Conservation (phyloP, 306 rosid species). For the Quercus variabilis region DNA sequence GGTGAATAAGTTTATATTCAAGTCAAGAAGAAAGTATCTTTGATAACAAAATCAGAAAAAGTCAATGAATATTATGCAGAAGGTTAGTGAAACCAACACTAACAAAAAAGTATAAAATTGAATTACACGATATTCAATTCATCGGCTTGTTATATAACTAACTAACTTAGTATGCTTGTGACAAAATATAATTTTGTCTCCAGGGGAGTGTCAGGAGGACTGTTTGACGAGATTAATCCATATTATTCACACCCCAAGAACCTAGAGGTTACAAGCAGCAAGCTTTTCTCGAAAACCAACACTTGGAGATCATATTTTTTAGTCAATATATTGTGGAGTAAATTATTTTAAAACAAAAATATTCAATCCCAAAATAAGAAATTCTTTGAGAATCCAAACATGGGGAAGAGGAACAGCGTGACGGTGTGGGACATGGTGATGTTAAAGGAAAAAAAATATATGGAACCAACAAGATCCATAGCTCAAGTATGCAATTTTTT, state of each 20-base stretch:
- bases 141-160: too few species aligned
- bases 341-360: background rate
- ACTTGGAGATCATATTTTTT: background rate
- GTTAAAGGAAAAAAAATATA: background rate
- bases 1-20: too few species aligned
- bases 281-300: conserved; percentile 1
- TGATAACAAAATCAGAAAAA: too few species aligned
- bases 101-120: too few species aligned
- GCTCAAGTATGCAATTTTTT: background rate
- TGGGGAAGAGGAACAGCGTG: background rate
- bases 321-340: background rate
- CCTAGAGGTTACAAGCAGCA: background rate
- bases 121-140: too few species aligned
- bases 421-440: conserved; percentile 6
- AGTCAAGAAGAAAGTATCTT: too few species aligned
- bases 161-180: too few species aligned
- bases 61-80: too few species aligned
- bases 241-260: background rate
- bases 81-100: too few species aligned
- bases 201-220: too few species aligned
- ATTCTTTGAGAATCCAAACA: background rate
- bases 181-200: too few species aligned
- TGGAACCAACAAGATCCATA: background rate
- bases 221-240: background rate
- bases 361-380: background rate